Base-by-base conservation (phyloP, 208 protist species). In the Acanthamoeba lenticulata region DNA sequence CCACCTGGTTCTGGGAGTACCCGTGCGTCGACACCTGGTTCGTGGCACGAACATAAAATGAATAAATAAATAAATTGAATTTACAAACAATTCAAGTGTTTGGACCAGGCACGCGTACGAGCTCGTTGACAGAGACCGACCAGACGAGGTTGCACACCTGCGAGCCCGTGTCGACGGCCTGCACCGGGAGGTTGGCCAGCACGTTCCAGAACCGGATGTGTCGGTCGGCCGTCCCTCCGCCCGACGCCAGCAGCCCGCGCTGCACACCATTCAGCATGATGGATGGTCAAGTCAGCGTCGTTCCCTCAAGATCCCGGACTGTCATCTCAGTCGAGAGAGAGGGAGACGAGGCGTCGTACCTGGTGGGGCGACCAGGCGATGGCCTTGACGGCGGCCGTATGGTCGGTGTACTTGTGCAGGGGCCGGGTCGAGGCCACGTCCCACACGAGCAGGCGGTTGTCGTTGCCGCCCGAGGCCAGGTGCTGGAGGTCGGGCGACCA, bases 391-490 rank as follows among this genome's bases (percentile, higher is more conserved):
- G 99, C 99, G 7, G 98, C 98, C 0, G 95, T 97, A 97, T 99
- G 99, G 85, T 98, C 94, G 96, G 47, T 98, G 95, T 72, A 97
- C 67, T 27, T 98, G 98, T 67, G 57, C n/a, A 88, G 32, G 11
- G 92, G 92, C 7, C 57, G 29, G 9, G 29, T 90, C 29, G n/a
- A 47, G 95, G 36, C 94, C 47, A 36, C 94, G 72, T 99, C 98
- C 99, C 99, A 99, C 40, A 99, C 94, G 29, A 98, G 96, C 13
- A 99, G 96, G 34, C 98, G 95, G 95, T 99, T 99, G 95, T 99
- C 99, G 96, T 99, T 99, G 27, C 60, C 77, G 15, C 99, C 99
- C n/a, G 97, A 98, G 38, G 99, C 99, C n/a, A 99, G 96, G 94
- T 98, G 96, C 13, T 95, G 95, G 11, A 97, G 98, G 92, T 98